These are phyloP conservation scores for Schoenoplectus triqueter DNA, from an alignment of 202 grass and related monocot species.

Conservation along the genomic window DNA sequence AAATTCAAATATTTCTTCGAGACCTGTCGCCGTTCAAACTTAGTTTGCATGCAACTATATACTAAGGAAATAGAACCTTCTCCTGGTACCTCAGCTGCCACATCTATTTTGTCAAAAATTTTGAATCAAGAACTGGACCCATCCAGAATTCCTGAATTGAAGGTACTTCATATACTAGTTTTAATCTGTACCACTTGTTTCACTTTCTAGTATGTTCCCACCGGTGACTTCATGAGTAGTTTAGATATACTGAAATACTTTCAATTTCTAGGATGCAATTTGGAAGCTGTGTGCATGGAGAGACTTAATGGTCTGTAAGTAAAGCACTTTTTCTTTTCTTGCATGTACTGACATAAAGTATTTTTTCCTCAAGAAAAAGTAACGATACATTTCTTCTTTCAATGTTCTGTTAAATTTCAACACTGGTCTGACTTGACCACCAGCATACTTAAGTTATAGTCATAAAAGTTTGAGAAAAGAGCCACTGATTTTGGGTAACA, in stretches of 20 bases:
- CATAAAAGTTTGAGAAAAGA: background rate
- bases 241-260: conserved; percentile 19
- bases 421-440: background rate
- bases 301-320: conserved; percentile 88
- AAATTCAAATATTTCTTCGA: conserved; percentile 80
- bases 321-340: conserved; percentile 36
- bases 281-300: conserved; percentile 96
- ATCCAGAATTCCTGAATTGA: conserved; percentile 64
- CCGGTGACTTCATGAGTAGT: background rate
- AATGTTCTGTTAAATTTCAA: background rate
- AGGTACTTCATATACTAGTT: conserved; percentile 59
- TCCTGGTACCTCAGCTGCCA: conserved; percentile 71
- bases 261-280: conserved; percentile 70
- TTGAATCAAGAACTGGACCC: conserved; percentile 64
- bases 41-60: conserved; percentile 88
- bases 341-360: conserved; percentile 1
- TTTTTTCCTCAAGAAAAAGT: conserved; percentile 16
- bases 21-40: conserved; percentile 84
- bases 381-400: background rate
- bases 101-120: conserved; percentile 85
- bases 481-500: background rate
- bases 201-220: conserved; percentile 29
- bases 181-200: background rate
- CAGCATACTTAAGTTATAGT: background rate
- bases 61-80: conserved; percentile 76